Conservation (phyloP, 257 asterid genomes). For the Lithospermum erythrorhizon region DNA sequence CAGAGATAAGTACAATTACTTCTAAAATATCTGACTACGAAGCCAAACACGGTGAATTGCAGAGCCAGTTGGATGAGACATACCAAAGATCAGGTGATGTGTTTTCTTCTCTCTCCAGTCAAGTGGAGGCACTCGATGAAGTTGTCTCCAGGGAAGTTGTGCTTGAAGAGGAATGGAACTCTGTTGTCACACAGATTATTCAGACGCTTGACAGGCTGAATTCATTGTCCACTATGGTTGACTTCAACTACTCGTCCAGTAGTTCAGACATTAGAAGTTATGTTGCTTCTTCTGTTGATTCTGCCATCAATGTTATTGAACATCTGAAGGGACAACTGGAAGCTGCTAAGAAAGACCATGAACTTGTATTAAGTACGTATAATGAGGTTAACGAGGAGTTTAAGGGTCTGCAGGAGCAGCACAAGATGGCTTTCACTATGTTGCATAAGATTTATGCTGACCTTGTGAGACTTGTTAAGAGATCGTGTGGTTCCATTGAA, state of each 20-base stretch:
- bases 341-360: constrained; percentile 34
- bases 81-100: constrained; percentile 38
- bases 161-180: constrained; percentile 53
- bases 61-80: constrained; percentile 43
- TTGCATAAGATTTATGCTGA: constrained; percentile 39
- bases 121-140: constrained; percentile 42
- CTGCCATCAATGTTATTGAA: constrained; percentile 49
- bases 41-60: constrained; percentile 40
- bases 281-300: constrained; percentile 47
- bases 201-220: constrained; percentile 45
- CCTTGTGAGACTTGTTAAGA: constrained; percentile 38
- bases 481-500: constrained; percentile 23
- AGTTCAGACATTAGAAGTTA: constrained; percentile 29
- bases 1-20: constrained; percentile 45
- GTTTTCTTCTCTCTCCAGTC: constrained; percentile 40
- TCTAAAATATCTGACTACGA: constrained; percentile 36
- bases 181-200: constrained; percentile 43
- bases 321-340: constrained; percentile 48
- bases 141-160: constrained; percentile 40
- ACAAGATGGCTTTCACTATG: constrained; percentile 29
- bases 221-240: constrained; percentile 22
- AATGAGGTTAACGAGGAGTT: constrained; percentile 22
- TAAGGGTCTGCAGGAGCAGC: constrained; percentile 22
- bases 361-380: constrained; percentile 30
- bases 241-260: constrained; percentile 20